Evolutionary conservation across 202 grass and related monocot species (phyloP), one percentile per base, ranked within the genome.

Genomic region (Tripidium arundinaceum): DNA sequence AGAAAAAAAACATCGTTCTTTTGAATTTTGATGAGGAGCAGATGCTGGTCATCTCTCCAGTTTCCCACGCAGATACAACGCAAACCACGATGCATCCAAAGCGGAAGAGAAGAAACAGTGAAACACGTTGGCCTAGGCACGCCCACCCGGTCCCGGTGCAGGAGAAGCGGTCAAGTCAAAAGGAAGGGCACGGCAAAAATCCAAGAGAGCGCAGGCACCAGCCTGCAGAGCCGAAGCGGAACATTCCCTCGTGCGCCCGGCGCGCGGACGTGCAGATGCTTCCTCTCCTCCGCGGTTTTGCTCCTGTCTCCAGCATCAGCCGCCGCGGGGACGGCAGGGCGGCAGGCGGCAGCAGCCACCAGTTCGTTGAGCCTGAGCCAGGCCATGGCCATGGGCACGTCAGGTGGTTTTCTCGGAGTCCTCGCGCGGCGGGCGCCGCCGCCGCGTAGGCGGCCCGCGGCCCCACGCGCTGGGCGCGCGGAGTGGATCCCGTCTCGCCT

Each of bases 391-490:
- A 55, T 55, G 13, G 40, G 22, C 67, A 45, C n/a, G n/a, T 45
- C 40, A 70, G 67, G 67, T 70, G 67, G 67, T 18, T 70, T 70
- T 70, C 67, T 70, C 41, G 67, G 40, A 70, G 67, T 6, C 67
- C 22, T 45, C 22, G 38, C 7, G 22, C 25, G 67, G 40, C 40
- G 22, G 66, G 13, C 42, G 24, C 22, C 67, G 66, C 38, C 38
- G 21, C 65, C 65, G 31, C 15, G n/a, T n/a, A n/a, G n/a, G n/a
- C n/a, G n/a, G n/a, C n/a, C n/a, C n/a, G n/a, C n/a, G n/a, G n/a
- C n/a, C n/a, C n/a, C n/a, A n/a, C n/a, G n/a, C n/a, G n/a, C n/a
- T n/a, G n/a, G n/a, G n/a, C n/a, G n/a, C n/a, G n/a, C n/a, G n/a
- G 11, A 3, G 43, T 45, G 42, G 42, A 45, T 45, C 42, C 42